These are phyloP conservation scores for Boletus subcaerulescens DNA, from an alignment of 768 basidiomycete genomes.

Conservation along the genomic window DNA sequence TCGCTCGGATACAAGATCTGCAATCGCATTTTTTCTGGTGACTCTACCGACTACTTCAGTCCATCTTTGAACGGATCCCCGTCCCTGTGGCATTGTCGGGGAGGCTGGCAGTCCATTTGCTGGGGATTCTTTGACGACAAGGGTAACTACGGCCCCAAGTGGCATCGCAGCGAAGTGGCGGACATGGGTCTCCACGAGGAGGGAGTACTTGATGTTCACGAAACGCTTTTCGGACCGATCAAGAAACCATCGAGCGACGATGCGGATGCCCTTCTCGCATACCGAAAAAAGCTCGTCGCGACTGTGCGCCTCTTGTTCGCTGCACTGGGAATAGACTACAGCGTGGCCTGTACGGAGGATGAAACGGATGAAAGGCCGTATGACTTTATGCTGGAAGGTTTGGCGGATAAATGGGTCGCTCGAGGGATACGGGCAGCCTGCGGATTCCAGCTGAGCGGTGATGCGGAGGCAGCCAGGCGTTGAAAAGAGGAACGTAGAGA, in stretches of 20 bases:
- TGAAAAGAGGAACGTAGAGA: not conserved
- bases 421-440: slow-evolving; percentile 13
- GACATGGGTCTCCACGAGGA: slow-evolving; percentile 4
- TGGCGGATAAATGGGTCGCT: slow-evolving; percentile 12
- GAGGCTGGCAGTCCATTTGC: slow-evolving; percentile 13
- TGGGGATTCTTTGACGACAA: slow-evolving; percentile 14
- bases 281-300: slow-evolving; percentile 4
- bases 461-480: not conserved
- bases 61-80: not conserved
- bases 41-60: not conserved
- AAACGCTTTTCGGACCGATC: slow-evolving; percentile 9
- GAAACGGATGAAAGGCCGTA: not conserved
- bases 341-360: slow-evolving; percentile 12
- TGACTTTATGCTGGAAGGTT: slow-evolving; percentile 6
- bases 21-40: not conserved
- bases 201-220: slow-evolving; percentile 10
- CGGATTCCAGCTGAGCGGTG: slow-evolving; percentile 8
- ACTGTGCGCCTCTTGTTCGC: slow-evolving; percentile 12
- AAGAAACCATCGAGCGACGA: not conserved
- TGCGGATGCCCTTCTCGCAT: not conserved
- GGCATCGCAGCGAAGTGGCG: slow-evolving; percentile 1
- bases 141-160: not conserved
- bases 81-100: not conserved
- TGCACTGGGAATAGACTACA: not conserved
- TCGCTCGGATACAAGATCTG: slow-evolving; percentile 6